Conservation (phyloP, 177 flowering plant genomes). For the Telopea speciosissima region DNA sequence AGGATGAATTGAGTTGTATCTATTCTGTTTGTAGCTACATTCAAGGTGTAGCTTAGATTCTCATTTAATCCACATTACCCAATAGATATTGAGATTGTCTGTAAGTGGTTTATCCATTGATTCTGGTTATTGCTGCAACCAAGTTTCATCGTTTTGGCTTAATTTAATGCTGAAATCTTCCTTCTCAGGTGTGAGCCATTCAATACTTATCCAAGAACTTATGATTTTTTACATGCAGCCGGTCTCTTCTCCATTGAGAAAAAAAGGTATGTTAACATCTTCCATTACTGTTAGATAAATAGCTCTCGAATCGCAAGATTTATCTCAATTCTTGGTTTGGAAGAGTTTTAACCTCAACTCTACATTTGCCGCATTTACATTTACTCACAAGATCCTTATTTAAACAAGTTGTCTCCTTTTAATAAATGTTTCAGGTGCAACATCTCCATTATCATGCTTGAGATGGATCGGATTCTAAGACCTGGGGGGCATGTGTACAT, state of each 20-base stretch:
- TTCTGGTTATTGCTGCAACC: too few relatives aligned
- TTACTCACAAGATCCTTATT: too few relatives aligned
- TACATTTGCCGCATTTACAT: too few relatives aligned
- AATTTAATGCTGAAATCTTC: not conserved
- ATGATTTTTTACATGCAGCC: slow-evolving; percentile 62
- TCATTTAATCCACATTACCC: not conserved
- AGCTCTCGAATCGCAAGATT: too few relatives aligned
- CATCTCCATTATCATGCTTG: slow-evolving; percentile 68
- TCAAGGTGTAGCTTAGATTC: not conserved
- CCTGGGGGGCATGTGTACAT: slow-evolving; percentile 81
- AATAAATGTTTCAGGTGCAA: slow-evolving; percentile 46
- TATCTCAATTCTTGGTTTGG: not conserved
- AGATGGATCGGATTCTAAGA: slow-evolving; percentile 85
- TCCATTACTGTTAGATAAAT: not conserved
- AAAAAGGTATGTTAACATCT: slow-evolving; percentile 36
- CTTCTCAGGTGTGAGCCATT: slow-evolving; percentile 75
- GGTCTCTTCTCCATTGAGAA: slow-evolving; percentile 58
- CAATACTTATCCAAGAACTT: slow-evolving; percentile 74
- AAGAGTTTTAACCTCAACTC: not conserved
- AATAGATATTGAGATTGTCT: too few relatives aligned
- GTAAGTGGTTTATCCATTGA: too few relatives aligned
- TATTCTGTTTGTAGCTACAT: too few relatives aligned
- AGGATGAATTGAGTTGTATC: too few relatives aligned
- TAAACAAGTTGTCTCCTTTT: not conserved
- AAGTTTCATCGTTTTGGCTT: not conserved